Conservation (phyloP, 495 filamentous ascomycete genomes). For the Platismatia glauca region DNA sequence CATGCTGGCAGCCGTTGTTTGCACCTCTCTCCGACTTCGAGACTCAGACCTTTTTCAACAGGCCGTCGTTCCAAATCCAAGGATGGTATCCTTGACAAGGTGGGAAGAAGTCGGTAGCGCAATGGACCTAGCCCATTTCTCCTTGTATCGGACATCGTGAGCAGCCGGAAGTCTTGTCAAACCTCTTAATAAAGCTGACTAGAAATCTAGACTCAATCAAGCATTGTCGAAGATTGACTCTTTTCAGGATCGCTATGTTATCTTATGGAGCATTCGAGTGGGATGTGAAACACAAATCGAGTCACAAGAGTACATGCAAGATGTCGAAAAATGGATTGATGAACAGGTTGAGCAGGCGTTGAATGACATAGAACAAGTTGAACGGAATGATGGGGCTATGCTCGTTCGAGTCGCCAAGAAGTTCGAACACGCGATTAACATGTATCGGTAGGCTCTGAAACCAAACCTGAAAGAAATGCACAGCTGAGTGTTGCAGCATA, state of each 20-base stretch:
- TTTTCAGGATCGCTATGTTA: neutral
- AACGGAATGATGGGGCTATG: neutral
- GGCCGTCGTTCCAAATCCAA: neutral
- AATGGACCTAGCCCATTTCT: neutral
- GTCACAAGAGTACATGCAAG: neutral
- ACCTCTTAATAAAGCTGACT: neutral
- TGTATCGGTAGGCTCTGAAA: neutral
- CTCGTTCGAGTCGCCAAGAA: neutral
- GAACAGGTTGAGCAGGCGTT: neutral
- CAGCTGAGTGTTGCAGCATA: neutral
- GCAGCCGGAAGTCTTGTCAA: neutral
- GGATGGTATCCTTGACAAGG: neutral
- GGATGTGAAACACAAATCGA: neutral
- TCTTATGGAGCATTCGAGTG: neutral
- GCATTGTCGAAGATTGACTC: neutral
- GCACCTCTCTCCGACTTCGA: neutral
- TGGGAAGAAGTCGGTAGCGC: neutral
- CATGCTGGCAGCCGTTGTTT: neutral
- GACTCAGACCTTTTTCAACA: neutral
- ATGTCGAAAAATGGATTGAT: neutral
- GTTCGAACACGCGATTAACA: neutral
- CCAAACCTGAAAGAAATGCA: neutral
- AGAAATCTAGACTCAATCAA: neutral
- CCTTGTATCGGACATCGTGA: neutral
- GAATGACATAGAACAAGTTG: neutral